These are phyloP conservation scores for Antitrichia curtipendula DNA, from an alignment of 225 moss, liverwort and hornwort species.

Conservation along the genomic window DNA sequence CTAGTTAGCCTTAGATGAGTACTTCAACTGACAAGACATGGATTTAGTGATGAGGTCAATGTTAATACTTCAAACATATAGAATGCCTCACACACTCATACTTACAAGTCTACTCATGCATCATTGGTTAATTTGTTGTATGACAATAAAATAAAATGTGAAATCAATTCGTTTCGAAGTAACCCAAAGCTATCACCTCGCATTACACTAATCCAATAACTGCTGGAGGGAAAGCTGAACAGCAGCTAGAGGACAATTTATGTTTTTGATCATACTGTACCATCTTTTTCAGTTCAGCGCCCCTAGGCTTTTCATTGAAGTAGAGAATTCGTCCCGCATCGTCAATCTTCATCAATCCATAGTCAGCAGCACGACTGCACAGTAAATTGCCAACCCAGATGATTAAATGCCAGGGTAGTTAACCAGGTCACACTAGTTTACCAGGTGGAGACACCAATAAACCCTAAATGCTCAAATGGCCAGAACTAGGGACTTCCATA, in stretches of 20 bases:
- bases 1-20: neutral
- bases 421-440: neutral
- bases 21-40: neutral
- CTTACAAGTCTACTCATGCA: neutral
- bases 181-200: neutral
- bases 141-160: neutral
- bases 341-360: constrained; percentile 92
- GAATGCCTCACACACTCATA: neutral
- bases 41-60: neutral
- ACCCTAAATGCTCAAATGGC: neutral
- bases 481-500: neutral
- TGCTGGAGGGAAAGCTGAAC: neutral
- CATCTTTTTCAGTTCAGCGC: constrained; percentile 58
- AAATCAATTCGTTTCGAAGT: neutral
- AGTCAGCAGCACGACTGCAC: constrained; percentile 86
- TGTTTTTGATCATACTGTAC: constrained; percentile 5
- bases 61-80: neutral
- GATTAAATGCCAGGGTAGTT: neutral
- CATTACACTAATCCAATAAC: neutral
- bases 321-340: constrained; percentile 61
- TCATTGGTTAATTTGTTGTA: neutral
- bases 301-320: constrained; percentile 87
- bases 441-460: neutral
- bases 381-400: neutral
- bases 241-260: too few species aligned